Evolutionary conservation across 1,284 basidiomycete species (phyloP).

Genomic region (Cystobasidium pallidum): DNA sequence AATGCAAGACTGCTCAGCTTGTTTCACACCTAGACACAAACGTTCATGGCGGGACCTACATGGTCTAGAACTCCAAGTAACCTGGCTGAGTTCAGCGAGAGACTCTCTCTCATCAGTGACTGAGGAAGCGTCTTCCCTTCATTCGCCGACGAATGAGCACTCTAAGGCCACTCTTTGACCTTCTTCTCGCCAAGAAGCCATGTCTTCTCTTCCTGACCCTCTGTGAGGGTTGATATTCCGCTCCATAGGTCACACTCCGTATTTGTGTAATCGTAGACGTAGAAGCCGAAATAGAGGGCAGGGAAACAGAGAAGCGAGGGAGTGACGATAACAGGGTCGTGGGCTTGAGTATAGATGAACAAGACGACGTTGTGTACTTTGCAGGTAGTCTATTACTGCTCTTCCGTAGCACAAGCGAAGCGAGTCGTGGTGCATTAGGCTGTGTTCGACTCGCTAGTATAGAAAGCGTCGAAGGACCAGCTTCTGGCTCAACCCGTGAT

Average conservation of each 20-base stretch:
- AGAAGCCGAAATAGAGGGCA: constrained; percentile 14
- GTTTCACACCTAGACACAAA: too few species aligned
- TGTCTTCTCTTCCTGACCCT: constrained; percentile 84
- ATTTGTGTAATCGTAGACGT: constrained; percentile 20
- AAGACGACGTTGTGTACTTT: not conserved
- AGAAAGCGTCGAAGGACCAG: constrained; percentile 13
- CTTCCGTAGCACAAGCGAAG: constrained; percentile 5
- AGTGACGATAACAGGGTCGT: constrained; percentile 6
- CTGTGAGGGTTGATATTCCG: constrained; percentile 86
- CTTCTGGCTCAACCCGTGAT: constrained; percentile 14
- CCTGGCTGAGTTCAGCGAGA: too few species aligned
- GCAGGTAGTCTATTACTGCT: not conserved
- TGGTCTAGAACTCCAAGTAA: too few species aligned
- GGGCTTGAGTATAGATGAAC: not conserved
- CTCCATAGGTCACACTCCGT: constrained; percentile 60
- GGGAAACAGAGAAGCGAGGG: constrained; percentile 16
- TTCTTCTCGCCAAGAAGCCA: constrained; percentile 76
- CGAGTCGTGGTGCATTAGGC: constrained; percentile 1
- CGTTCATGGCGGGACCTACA: too few species aligned
- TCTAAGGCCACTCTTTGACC: constrained; percentile 54
- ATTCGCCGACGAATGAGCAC: constrained; percentile 45
- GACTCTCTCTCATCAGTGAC: constrained; percentile 50
- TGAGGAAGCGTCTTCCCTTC: constrained; percentile 51
- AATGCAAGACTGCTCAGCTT: too few species aligned
- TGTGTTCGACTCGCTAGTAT: not conserved